phyloP scores from a whole-genome alignment of 108 stramenopile species.

The Cyclotella sp. region DNA sequence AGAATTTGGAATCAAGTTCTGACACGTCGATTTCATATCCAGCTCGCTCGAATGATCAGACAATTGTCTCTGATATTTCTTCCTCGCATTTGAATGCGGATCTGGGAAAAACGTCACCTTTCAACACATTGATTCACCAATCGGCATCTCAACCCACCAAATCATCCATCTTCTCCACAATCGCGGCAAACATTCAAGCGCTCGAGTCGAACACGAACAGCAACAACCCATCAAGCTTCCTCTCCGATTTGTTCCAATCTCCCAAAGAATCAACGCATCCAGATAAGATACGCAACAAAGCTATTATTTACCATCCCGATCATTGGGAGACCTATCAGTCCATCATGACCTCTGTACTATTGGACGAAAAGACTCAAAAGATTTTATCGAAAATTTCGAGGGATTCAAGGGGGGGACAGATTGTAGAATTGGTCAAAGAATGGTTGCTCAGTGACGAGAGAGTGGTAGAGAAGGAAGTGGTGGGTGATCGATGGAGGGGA shows the following conservation, averaged over 20 bases:
- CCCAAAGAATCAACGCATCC: slow-evolving; percentile 12
- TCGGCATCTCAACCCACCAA: not conserved
- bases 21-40: no score
- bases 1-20: no score
- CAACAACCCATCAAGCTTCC: slow-evolving; percentile 4
- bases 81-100: not conserved
- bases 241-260: slow-evolving; percentile 24
- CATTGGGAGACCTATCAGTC: slow-evolving; percentile 41
- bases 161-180: slow-evolving; percentile 39
- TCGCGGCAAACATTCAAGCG: slow-evolving; percentile 24
- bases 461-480: slow-evolving; percentile 27
- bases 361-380: slow-evolving; percentile 15
- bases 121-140: not conserved
- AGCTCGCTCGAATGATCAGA: no score
- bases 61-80: not conserved
- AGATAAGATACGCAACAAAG: slow-evolving; percentile 6
- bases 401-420: not conserved
- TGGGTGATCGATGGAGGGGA: slow-evolving; percentile 27
- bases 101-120: not conserved
- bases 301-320: slow-evolving; percentile 31
- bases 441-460: slow-evolving; percentile 43
- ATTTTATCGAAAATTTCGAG: slow-evolving; percentile 28
- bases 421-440: slow-evolving; percentile 20
- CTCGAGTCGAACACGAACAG: not conserved
- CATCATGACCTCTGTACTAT: slow-evolving; percentile 33